Percentiles rank a stretch among this genome's conserved stretches.
Conservation (phyloP, 768 basidiomycete species). For the Floccularia luteovirens region DNA sequence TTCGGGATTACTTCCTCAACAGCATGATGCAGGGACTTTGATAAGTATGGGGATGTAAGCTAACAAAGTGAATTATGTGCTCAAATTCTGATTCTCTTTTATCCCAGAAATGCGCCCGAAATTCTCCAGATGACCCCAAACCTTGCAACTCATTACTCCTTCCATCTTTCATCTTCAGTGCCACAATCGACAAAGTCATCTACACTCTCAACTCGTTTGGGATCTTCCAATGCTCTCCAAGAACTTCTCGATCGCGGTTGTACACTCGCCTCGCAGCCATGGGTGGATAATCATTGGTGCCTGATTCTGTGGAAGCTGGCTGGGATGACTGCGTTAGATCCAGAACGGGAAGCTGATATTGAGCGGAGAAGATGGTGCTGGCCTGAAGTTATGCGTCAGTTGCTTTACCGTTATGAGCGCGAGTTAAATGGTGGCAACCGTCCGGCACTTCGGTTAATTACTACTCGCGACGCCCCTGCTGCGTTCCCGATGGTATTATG, state of each 20-base stretch:
- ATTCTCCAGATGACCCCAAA: conserved; percentile 47
- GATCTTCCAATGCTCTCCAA: conserved; percentile 45
- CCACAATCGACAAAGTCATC: conserved; percentile 12
- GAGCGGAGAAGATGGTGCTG: conserved; percentile 68
- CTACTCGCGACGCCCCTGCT: conserved; percentile 77
- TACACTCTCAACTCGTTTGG: conserved; percentile 24
- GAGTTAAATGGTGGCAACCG: conserved; percentile 75
- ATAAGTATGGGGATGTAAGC: conserved; percentile 47
- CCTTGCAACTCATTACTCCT: conserved; percentile 53
- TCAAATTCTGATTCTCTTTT: too few species aligned
- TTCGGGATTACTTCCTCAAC: conserved; percentile 47
- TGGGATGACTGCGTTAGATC: conserved; percentile 72
- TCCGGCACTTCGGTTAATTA: conserved; percentile 74
- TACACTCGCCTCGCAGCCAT: conserved; percentile 57
- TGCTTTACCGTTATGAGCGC: conserved; percentile 90
- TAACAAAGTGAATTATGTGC: too few species aligned
- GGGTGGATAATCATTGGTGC: conserved; percentile 92
- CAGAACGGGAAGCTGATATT: conserved; percentile 42
- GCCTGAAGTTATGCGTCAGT: conserved; percentile 72
- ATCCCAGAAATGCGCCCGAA: conserved; percentile 17
- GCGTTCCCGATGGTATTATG: conserved; percentile 80
- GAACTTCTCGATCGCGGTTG: conserved; percentile 56
- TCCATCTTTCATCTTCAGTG: conserved; percentile 33
- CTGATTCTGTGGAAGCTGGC: conserved; percentile 94
- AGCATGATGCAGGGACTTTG: conserved; percentile 32